A percentile compares a stretch with the other conserved stretches of the same genome.
These are phyloP conservation scores for Neospora caninum DNA, from an alignment of 169 alveolate species.

Conservation along the genomic window DNA sequence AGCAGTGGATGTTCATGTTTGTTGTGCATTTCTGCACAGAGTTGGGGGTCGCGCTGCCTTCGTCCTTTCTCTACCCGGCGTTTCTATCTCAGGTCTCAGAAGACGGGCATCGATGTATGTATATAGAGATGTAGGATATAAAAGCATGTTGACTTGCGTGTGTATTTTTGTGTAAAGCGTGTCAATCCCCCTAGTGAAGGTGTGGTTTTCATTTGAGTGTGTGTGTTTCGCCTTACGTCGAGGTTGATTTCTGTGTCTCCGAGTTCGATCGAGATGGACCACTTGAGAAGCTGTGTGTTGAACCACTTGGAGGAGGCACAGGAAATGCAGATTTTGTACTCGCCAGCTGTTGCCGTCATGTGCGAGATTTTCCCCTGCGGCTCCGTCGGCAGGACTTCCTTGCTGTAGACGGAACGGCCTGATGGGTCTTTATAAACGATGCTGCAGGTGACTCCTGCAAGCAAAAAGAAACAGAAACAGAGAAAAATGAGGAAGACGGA, in stretches of 20 bases:
- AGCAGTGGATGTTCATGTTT: too few species aligned
- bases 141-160: neutral
- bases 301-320: slow-evolving; percentile 78
- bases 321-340: slow-evolving; percentile 73
- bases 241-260: slow-evolving; percentile 70
- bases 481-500: neutral
- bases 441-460: slow-evolving; percentile 73
- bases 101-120: neutral
- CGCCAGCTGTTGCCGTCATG: slow-evolving; percentile 70
- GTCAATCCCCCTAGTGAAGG: neutral
- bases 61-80: too few species aligned
- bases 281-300: slow-evolving; percentile 70
- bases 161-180: neutral
- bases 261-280: slow-evolving; percentile 74
- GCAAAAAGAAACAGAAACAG: neutral
- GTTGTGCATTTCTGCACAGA: too few species aligned
- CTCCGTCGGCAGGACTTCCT: slow-evolving; percentile 68
- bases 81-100: too few species aligned
- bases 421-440: slow-evolving; percentile 70
- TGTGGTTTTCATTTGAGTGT: neutral
- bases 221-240: slow-evolving; percentile 40
- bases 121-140: neutral
- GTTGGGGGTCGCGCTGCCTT: too few species aligned
- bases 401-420: slow-evolving; percentile 70
- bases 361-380: slow-evolving; percentile 72